Conservation (phyloP, 2,329 filamentous ascomycete species). For the Elsinoe perseae region DNA sequence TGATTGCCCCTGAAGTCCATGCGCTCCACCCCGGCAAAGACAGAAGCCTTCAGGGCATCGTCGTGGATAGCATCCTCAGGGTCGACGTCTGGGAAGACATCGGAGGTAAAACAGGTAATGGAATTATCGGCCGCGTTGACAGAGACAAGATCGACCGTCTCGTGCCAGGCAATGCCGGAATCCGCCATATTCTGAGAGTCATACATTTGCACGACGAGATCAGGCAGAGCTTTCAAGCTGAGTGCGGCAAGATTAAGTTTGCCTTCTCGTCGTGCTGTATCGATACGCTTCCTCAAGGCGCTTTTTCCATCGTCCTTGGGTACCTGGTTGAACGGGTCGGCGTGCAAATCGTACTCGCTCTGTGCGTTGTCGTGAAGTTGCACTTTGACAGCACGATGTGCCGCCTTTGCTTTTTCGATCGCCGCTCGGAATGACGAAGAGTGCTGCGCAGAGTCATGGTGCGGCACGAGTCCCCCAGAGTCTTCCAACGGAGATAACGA, state of each 20-base stretch:
- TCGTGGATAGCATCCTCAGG: constrained; percentile 50
- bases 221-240: constrained; percentile 68
- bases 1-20: constrained; percentile 83
- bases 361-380: constrained; percentile 23
- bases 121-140: constrained; percentile 89
- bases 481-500: neutral
- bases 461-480: constrained; percentile 1
- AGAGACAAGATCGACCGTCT: constrained; percentile 77
- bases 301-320: constrained; percentile 52
- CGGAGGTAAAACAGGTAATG: constrained; percentile 63
- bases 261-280: constrained; percentile 66
- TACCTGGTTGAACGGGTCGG: constrained; percentile 64
- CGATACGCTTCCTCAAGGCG: constrained; percentile 64
- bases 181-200: constrained; percentile 61
- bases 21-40: constrained; percentile 74
- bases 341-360: constrained; percentile 53
- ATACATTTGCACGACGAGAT: constrained; percentile 85
- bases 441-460: constrained; percentile 47
- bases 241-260: constrained; percentile 83
- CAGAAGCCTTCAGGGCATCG: constrained; percentile 62
- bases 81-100: constrained; percentile 66
- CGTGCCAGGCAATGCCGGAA: constrained; percentile 69
- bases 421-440: constrained; percentile 78
- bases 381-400: constrained; percentile 30
- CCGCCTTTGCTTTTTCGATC: constrained; percentile 86